Percentiles rank a stretch among this genome's conserved stretches.
Evolutionary conservation across 495 filamentous ascomycete genomes (phyloP).

Genomic region (Penicillium longicatenatum): DNA sequence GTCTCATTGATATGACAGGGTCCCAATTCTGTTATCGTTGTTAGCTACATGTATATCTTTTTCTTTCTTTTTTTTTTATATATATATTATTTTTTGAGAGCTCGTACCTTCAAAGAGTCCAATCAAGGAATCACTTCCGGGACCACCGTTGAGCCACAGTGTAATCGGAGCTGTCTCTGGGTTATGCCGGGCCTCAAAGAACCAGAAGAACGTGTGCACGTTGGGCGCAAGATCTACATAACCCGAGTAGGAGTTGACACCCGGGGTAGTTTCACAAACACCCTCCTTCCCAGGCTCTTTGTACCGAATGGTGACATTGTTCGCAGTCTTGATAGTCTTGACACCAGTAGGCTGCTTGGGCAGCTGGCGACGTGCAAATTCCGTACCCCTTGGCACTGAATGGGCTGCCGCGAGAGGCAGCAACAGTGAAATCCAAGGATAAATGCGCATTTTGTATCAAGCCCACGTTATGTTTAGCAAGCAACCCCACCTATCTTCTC

Average conservation of each 20-base stretch:
- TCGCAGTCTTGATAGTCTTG: slow-evolving; percentile 59
- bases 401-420: slow-evolving; percentile 30
- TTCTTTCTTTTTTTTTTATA: not conserved
- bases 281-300: slow-evolving; percentile 47
- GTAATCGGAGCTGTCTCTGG: slow-evolving; percentile 51
- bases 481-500: not conserved
- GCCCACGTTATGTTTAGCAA: not conserved
- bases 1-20: slow-evolving; percentile 59
- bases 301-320: slow-evolving; percentile 50
- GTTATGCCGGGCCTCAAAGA: slow-evolving; percentile 47
- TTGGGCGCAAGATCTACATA: slow-evolving; percentile 45
- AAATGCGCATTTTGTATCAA: slow-evolving; percentile 30
- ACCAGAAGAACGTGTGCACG: slow-evolving; percentile 51
- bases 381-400: slow-evolving; percentile 17
- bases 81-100: slow-evolving; percentile 57
- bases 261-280: slow-evolving; percentile 54
- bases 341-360: slow-evolving; percentile 54
- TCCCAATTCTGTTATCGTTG: slow-evolving; percentile 58
- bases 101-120: slow-evolving; percentile 54
- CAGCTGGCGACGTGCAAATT: slow-evolving; percentile 39
- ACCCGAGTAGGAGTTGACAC: slow-evolving; percentile 47
- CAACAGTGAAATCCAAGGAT: slow-evolving; percentile 23
- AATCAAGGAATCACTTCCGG: slow-evolving; percentile 61
- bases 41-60: slow-evolving; percentile 8
- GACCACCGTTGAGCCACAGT: slow-evolving; percentile 61